Evolutionary conservation across 2,329 filamentous ascomycete species (phyloP).

Genomic region (Fusarium compactum): DNA sequence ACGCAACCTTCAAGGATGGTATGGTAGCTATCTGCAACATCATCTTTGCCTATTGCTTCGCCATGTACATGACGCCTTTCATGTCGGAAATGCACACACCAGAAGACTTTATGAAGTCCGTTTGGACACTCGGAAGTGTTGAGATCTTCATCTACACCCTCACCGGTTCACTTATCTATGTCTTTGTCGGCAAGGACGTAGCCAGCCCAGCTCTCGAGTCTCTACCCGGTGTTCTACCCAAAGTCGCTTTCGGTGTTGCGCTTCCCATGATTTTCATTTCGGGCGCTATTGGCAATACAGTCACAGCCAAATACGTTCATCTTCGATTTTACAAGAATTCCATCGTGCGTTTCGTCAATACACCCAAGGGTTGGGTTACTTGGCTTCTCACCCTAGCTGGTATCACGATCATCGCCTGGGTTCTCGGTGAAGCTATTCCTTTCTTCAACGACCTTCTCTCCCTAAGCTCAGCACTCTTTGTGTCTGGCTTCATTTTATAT

Average conservation of each 20-base stretch:
- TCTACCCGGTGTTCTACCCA: slow-evolving; percentile 63
- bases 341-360: slow-evolving; percentile 40
- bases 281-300: slow-evolving; percentile 69
- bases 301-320: slow-evolving; percentile 54
- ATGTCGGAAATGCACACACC: slow-evolving; percentile 61
- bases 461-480: slow-evolving; percentile 60
- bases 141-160: slow-evolving; percentile 72
- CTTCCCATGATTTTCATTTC: slow-evolving; percentile 77
- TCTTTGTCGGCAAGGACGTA: slow-evolving; percentile 71
- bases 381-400: slow-evolving; percentile 69
- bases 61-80: slow-evolving; percentile 58
- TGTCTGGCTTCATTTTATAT: slow-evolving; percentile 56
- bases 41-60: slow-evolving; percentile 71
- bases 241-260: slow-evolving; percentile 58
- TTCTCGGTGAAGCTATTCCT: slow-evolving; percentile 76
- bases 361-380: slow-evolving; percentile 52
- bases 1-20: slow-evolving; percentile 60
- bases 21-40: slow-evolving; percentile 73
- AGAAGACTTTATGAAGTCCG: slow-evolving; percentile 58
- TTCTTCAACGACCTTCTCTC: slow-evolving; percentile 75
- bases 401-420: slow-evolving; percentile 59
- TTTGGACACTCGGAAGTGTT: slow-evolving; percentile 68
- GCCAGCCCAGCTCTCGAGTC: slow-evolving; percentile 73
- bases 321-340: slow-evolving; percentile 44
- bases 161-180: slow-evolving; percentile 73